These are phyloP conservation scores for Pyrus pyrifolia DNA, from an alignment of 306 rosid species.

Conservation along the genomic window DNA sequence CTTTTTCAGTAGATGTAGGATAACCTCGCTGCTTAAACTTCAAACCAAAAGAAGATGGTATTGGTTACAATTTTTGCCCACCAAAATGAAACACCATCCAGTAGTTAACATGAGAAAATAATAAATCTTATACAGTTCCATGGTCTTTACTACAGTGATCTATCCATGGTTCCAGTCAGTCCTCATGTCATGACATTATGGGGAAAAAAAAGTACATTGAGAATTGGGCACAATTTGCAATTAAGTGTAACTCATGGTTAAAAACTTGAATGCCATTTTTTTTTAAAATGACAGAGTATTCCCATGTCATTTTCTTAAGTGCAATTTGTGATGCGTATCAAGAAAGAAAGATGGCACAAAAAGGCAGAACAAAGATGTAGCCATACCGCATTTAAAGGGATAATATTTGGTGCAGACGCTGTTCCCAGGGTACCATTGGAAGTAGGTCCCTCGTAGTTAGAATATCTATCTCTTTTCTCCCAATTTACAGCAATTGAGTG, in stretches of 20 bases:
- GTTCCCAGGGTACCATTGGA: conserved; percentile 49
- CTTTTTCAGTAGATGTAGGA: conserved; percentile 60
- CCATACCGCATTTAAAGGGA: conserved; percentile 54
- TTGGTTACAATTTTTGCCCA: background rate
- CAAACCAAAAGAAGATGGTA: conserved; percentile 5
- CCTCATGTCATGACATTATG: background rate
- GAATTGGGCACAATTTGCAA: background rate
- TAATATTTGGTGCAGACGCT: conserved; percentile 38
- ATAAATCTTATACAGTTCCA: background rate
- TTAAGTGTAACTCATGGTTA: background rate
- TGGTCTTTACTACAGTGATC: background rate
- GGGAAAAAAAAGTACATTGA: background rate
- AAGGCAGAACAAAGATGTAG: conserved; percentile 13
- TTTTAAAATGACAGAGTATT: background rate
- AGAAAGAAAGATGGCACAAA: conserved; percentile 12
- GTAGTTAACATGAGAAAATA: background rate
- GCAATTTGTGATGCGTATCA: background rate
- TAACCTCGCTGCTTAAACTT: conserved; percentile 68
- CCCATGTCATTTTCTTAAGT: background rate
- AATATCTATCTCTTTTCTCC: conserved; percentile 77
- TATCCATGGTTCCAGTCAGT: background rate
- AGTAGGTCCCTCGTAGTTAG: conserved; percentile 53
- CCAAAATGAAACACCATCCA: background rate
- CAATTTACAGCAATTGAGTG: conserved; percentile 58
- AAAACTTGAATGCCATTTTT: background rate